Base-by-base conservation (phyloP, 2,329 filamentous ascomycete species). In the Cryphonectria parasitica region DNA sequence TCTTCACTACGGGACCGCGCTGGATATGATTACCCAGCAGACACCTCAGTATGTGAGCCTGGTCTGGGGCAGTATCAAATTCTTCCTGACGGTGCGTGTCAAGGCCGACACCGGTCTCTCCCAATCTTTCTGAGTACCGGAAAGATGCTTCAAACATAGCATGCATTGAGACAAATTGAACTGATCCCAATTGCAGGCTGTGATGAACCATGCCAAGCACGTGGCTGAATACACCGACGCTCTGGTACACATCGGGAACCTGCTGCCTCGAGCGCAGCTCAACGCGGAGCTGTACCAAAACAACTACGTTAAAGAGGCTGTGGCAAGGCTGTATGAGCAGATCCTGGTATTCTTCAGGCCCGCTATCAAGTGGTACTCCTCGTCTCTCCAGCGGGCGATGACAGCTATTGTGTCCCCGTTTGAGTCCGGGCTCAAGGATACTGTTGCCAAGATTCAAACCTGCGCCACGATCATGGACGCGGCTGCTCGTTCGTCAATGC, bases 41-140 rank as follows among this genome's bases (percentile, higher is more conserved):
- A 28, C 61, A 28, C 61, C 36, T 43, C 61, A 43, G 13, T 64
- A 64, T 43, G 34, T 64, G 61, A 64, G 61, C 39, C 61, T 64
- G 28, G 34, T 64, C 10, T 64, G 61, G 61, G 36, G 34, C 10
- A 64, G 34, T 64, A 64, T 41, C 61, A 64, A 41, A 6, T 64
- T 64, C 39, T 45, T 64, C 39, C 61, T 43, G 36, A 64, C 45
- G n/a, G 61, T 64, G 34, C 39, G 34, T 41, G 15, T 19, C 61
- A 36, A 22, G 17, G 25, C 58, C 36, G 8, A 3, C 34, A 17
- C 60, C 2, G 41, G 41, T 17, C 41, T 17, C 41, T 43, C 41
- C 15, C 41, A 43, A 43, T 6, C 41, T 43, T 43, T 43, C 41
- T 5, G 41, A 17, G 4, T 15, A 43, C 4, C 11, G 13, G 5